Evolutionary conservation across 2,329 filamentous ascomycete species (phyloP), one percentile per base, ranked within the genome.

Genomic region (Reticulascus tulasneorum): DNA sequence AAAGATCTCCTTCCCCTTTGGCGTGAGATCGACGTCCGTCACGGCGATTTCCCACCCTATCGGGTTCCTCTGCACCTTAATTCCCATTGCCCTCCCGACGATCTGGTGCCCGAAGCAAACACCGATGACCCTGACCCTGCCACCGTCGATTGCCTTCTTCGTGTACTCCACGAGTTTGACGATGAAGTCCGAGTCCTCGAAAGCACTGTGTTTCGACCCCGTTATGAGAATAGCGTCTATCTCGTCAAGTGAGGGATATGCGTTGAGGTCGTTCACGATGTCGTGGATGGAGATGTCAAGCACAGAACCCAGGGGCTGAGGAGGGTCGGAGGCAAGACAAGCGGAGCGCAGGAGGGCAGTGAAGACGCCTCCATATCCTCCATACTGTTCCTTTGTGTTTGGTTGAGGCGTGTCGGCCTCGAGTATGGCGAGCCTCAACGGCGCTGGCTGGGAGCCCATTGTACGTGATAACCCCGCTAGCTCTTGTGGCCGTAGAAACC

Each of bases 61-160:
- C 17, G 79, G 71, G 55, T 77, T 86, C 35, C 79, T 66, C 23
- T 71, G 80, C 3, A 94, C 84, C 48, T 76, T 73, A 15, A 65
- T 73, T 4, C 79, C 85, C 47, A 90, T 55, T 2, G 86, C 85
- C 34, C 87, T 72, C 2, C 76, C 86, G 27, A 93, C 65, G 50
- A 94, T 89, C 65, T 94, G 87, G 57, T 94, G 88, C 6, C 88
- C 88, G 58, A 91, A 94, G 61, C 88, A 94, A 12, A 93, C 73
- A 9, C 87, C 88, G 12, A 94, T 70, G n/a, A 90, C 62, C 23
- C 79, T 75, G 7, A 93, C 75, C 1, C 78, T 68, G 18, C 72
- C 66, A 45, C 82, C 73, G 10, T 69, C 67, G 22, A 86, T 68
- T 4, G 84, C 67, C 6, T 62, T 49, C 46, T 71, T 66, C 33